phyloP scores from a whole-genome alignment of 2,329 filamentous ascomycete species.

The Myriosclerotinia duriaeana region DNA sequence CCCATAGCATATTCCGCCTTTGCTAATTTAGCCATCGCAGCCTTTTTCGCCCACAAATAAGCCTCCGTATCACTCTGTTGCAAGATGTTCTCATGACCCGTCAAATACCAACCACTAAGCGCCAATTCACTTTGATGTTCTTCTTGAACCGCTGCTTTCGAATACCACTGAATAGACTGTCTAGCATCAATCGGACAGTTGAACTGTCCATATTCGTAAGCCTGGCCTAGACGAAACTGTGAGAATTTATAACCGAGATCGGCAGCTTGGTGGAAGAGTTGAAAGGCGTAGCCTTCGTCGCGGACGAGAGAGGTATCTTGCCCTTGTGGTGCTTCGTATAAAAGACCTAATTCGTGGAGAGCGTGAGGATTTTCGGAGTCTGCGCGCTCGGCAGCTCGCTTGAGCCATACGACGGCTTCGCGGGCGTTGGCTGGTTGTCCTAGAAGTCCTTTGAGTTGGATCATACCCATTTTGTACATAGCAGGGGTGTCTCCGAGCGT shows the following conservation, averaged over 20 bases:
- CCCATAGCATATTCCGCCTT: constrained; percentile 99
- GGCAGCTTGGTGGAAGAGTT: constrained; percentile 80
- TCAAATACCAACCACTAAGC: constrained; percentile 90
- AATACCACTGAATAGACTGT: constrained; percentile 91
- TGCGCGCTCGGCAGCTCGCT: constrained; percentile 84
- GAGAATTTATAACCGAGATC: constrained; percentile 93
- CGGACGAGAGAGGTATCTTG: constrained; percentile 70
- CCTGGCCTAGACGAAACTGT: constrained; percentile 83
- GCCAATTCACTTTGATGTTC: constrained; percentile 91
- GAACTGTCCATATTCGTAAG: constrained; percentile 85
- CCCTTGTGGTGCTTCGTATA: constrained; percentile 54
- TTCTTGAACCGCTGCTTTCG: constrained; percentile 82
- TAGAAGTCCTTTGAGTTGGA: constrained; percentile 88
- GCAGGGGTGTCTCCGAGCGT: constrained; percentile 86
- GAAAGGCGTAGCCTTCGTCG: constrained; percentile 79
- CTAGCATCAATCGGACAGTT: constrained; percentile 81
- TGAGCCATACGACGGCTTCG: constrained; percentile 89
- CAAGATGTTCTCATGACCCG: constrained; percentile 81
- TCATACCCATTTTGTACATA: constrained; percentile 99
- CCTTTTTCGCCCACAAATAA: constrained; percentile 95
- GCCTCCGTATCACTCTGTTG: constrained; percentile 93
- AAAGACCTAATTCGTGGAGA: constrained; percentile 77
- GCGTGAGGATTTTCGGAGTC: constrained; percentile 92
- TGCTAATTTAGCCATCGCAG: constrained; percentile 78
- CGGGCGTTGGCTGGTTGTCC: constrained; percentile 79